phyloP scores from a whole-genome alignment of 345 rosid genomes.

The Gossypium anomalum region DNA sequence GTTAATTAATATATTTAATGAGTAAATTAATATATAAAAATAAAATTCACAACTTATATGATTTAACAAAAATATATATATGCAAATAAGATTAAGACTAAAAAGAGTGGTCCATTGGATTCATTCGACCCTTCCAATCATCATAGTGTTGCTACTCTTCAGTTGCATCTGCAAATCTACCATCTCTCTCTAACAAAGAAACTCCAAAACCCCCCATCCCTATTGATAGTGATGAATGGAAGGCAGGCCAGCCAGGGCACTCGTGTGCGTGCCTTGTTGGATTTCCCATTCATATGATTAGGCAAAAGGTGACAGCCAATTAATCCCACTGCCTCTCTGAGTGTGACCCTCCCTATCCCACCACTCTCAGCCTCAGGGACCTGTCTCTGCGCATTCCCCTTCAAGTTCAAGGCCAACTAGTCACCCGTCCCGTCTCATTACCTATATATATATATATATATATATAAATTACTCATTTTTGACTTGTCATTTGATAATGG shows the following conservation, averaged over 20 bases:
- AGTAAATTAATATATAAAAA: too few species aligned
- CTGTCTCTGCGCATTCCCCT: too few species aligned
- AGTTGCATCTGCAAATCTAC: background rate
- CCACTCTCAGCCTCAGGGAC: background rate
- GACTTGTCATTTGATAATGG: too few species aligned
- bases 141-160: background rate
- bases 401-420: too few species aligned
- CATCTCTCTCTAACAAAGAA: background rate
- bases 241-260: constrained; percentile 10
- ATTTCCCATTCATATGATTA: too few species aligned
- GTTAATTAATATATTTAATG: too few species aligned
- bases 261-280: constrained; percentile 24
- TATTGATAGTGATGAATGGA: constrained; percentile 28
- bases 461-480: too few species aligned
- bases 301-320: constrained; percentile 4
- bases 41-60: too few species aligned
- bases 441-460: too few species aligned
- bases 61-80: too few species aligned
- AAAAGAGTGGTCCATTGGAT: constrained; percentile 6
- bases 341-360: constrained; percentile 6
- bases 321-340: background rate
- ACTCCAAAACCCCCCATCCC: background rate
- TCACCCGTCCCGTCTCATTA: too few species aligned
- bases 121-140: background rate
- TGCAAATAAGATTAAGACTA: too few species aligned